phyloP scores from a whole-genome alignment of 2,329 filamentous ascomycete species.

The Geosmithia flava region DNA sequence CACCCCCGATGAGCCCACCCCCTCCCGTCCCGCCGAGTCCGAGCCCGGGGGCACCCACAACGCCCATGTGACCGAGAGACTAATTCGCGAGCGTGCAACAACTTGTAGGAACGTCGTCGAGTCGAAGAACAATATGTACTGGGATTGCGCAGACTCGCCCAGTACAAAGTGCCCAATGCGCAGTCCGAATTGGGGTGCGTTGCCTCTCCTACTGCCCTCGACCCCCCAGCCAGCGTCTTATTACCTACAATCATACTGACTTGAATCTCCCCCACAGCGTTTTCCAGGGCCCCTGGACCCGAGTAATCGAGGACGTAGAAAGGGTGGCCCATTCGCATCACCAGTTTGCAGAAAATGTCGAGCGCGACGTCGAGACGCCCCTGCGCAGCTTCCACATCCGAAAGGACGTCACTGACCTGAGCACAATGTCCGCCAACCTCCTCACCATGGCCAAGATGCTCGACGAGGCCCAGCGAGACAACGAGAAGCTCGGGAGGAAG shows the following conservation, averaged over 20 bases:
- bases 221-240: not conserved
- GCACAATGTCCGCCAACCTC: conserved; percentile 72
- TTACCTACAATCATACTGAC: conserved; percentile 7
- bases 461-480: conserved; percentile 70
- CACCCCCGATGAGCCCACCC: not conserved
- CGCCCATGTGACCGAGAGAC: not conserved
- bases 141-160: conserved; percentile 68
- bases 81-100: not conserved
- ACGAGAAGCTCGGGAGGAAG: conserved; percentile 74
- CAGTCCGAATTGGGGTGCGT: conserved; percentile 77
- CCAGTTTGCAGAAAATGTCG: conserved; percentile 67
- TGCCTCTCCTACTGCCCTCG: not conserved
- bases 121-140: conserved; percentile 84
- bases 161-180: conserved; percentile 61
- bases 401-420: conserved; percentile 72
- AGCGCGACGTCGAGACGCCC: conserved; percentile 76
- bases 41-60: not conserved
- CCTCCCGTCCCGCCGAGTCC: not conserved
- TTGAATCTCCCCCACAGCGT: conserved; percentile 43
- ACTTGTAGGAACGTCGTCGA: conserved; percentile 72
- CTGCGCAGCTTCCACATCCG: conserved; percentile 62
- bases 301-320: conserved; percentile 69
- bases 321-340: conserved; percentile 75
- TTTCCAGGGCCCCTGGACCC: conserved; percentile 84
- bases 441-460: conserved; percentile 71